These are phyloP conservation scores for Sporothrix phasma DNA, from an alignment of 2,329 filamentous ascomycete genomes.

Conservation along the genomic window DNA sequence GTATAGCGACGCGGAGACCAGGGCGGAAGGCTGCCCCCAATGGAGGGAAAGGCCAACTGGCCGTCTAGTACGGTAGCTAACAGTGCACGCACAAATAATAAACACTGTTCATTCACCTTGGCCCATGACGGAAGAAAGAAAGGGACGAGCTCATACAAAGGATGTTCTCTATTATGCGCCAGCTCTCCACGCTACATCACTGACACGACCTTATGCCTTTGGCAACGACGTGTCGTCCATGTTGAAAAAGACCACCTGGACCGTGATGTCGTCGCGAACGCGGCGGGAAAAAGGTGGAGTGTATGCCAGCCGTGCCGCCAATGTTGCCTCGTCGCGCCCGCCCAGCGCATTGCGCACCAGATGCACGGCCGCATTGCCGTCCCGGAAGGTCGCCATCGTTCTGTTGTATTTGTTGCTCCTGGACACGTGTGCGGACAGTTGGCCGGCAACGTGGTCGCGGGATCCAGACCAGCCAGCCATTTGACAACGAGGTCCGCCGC, in stretches of 20 bases:
- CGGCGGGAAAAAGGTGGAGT: slow-evolving; percentile 83
- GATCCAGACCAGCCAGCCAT: slow-evolving; percentile 73
- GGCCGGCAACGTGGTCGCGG: slow-evolving; percentile 37
- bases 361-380: slow-evolving; percentile 93
- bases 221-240: not conserved
- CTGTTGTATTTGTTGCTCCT: too few species aligned
- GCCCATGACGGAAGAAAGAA: too few species aligned
- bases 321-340: slow-evolving; percentile 84
- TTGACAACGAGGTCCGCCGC: slow-evolving; percentile 92
- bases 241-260: slow-evolving; percentile 4
- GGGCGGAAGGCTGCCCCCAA: too few species aligned
- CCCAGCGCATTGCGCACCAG: slow-evolving; percentile 90
- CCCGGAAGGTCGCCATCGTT: slow-evolving; percentile 72
- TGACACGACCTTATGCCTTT: not conserved
- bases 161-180: too few species aligned
- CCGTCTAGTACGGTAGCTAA: too few species aligned
- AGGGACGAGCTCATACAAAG: too few species aligned
- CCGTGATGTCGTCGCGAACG: slow-evolving; percentile 45
- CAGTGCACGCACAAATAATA: too few species aligned
- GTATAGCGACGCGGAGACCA: too few species aligned
- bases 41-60: not conserved
- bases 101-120: too few species aligned
- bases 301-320: slow-evolving; percentile 85
- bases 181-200: too few species aligned
- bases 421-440: too few species aligned